phyloP scores from a whole-genome alignment of 2,329 filamentous ascomycete species.

The Malbranchea zuffiana region DNA sequence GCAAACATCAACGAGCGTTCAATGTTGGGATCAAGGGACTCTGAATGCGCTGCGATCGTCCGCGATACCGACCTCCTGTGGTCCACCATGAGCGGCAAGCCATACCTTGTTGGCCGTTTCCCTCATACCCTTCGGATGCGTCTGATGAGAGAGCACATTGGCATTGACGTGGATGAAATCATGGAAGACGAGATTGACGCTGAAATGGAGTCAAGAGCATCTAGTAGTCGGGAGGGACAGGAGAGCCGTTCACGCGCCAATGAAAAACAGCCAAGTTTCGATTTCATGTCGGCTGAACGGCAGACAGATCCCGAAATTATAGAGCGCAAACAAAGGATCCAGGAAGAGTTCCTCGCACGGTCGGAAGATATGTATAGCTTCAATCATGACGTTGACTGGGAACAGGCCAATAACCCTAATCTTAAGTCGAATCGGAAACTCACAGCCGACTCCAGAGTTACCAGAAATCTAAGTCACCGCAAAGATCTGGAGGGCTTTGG shows the following conservation, averaged over 20 bases:
- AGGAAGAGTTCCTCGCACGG: conserved; percentile 47
- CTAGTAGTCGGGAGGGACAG: neutral
- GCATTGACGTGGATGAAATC: conserved; percentile 70
- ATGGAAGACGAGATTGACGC: conserved; percentile 64
- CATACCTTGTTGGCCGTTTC: conserved; percentile 62
- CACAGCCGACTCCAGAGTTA: conserved; percentile 49
- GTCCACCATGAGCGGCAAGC: conserved; percentile 60
- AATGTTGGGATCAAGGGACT: conserved; percentile 74
- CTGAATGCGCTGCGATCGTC: conserved; percentile 77
- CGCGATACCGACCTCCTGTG: conserved; percentile 63
- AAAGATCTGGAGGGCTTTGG: conserved; percentile 72
- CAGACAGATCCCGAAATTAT: conserved; percentile 34
- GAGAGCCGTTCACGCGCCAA: conserved; percentile 5
- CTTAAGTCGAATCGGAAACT: conserved; percentile 44
- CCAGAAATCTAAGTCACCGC: conserved; percentile 51
- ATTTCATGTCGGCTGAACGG: conserved; percentile 27
- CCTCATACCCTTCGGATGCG: conserved; percentile 71
- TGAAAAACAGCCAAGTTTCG: conserved; percentile 20
- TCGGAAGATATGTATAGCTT: conserved; percentile 54
- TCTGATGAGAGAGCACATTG: conserved; percentile 85
- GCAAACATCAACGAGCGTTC: conserved; percentile 61
- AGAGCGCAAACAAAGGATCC: conserved; percentile 35
- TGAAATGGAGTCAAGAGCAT: conserved; percentile 36
- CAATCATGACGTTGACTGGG: conserved; percentile 62
- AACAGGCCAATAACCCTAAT: conserved; percentile 48